These are phyloP conservation scores for Pseudophaeomoniella oleicola DNA, from an alignment of 2,329 filamentous ascomycete genomes.

Conservation along the genomic window DNA sequence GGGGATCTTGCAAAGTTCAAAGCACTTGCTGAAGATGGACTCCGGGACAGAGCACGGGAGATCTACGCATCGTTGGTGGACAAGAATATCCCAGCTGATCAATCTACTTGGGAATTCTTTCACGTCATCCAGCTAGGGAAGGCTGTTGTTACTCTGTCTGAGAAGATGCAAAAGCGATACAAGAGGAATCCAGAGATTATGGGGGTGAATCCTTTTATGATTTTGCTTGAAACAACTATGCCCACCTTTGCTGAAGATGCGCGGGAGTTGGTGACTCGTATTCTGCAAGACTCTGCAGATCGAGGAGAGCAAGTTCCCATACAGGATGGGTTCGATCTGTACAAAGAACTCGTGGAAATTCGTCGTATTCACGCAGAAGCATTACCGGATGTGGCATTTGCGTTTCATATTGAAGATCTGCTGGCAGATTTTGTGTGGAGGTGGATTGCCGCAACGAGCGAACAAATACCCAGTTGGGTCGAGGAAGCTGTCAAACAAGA, in stretches of 20 bases:
- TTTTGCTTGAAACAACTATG: slow-evolving; percentile 70
- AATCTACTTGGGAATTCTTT: slow-evolving; percentile 77
- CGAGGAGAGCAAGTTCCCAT: slow-evolving; percentile 64
- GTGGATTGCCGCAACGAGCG: slow-evolving; percentile 74
- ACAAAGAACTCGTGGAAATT: slow-evolving; percentile 75
- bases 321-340: slow-evolving; percentile 87
- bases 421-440: slow-evolving; percentile 91
- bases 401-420: slow-evolving; percentile 73
- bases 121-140: slow-evolving; percentile 84
- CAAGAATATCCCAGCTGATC: slow-evolving; percentile 62
- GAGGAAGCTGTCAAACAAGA: slow-evolving; percentile 87
- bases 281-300: slow-evolving; percentile 58
- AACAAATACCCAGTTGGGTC: slow-evolving; percentile 67
- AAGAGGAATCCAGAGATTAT: slow-evolving; percentile 75
- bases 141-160: slow-evolving; percentile 67
- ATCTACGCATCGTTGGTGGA: slow-evolving; percentile 69
- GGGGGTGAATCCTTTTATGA: slow-evolving; percentile 54
- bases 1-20: slow-evolving; percentile 61
- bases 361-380: slow-evolving; percentile 64
- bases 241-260: slow-evolving; percentile 85
- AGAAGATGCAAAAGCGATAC: slow-evolving; percentile 87
- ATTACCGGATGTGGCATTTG: slow-evolving; percentile 60
- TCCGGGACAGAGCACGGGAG: slow-evolving; percentile 60
- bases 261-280: slow-evolving; percentile 66
- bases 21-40: slow-evolving; percentile 54